Evolutionary conservation across 108 stramenopile species (phyloP).

Genomic region (Cyclotella baltica): DNA sequence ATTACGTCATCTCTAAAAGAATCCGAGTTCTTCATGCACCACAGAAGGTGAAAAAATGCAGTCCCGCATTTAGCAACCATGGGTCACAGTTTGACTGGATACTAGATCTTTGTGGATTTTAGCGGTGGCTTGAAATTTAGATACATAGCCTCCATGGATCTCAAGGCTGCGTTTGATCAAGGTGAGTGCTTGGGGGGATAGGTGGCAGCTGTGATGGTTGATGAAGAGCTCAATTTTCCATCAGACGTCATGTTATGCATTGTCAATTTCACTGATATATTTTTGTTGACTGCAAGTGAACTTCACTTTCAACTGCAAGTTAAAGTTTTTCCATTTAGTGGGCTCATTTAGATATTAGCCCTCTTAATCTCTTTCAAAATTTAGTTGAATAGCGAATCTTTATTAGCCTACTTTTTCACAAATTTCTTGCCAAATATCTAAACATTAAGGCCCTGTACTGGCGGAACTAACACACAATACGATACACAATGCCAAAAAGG

Average conservation of each 20-base stretch:
- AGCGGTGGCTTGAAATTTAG: not conserved
- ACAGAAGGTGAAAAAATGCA: not conserved
- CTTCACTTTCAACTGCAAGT: too few species aligned
- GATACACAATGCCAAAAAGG: too few species aligned
- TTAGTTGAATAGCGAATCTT: too few species aligned
- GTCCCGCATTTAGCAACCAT: constrained; percentile 1
- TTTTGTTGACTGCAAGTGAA: constrained; percentile 9
- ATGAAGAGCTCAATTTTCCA: not conserved
- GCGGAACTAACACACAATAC: too few species aligned
- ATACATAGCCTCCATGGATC: not conserved
- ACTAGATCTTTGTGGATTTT: constrained; percentile 20
- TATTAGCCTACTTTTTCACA: too few species aligned
- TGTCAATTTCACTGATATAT: not conserved
- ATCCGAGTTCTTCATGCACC: not conserved
- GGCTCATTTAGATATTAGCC: too few species aligned
- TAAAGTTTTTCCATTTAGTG: too few species aligned
- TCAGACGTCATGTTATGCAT: not conserved
- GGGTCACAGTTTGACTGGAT: constrained; percentile 1
- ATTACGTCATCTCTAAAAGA: not conserved
- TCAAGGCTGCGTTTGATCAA: not conserved
- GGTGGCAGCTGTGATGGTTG: not conserved
- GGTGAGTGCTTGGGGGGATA: not conserved
- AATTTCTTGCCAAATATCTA: too few species aligned
- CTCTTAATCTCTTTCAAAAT: too few species aligned
- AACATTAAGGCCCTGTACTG: too few species aligned